Base-by-base conservation (phyloP, 108 stramenopile genomes). In the Nitzschia sp. region DNA sequence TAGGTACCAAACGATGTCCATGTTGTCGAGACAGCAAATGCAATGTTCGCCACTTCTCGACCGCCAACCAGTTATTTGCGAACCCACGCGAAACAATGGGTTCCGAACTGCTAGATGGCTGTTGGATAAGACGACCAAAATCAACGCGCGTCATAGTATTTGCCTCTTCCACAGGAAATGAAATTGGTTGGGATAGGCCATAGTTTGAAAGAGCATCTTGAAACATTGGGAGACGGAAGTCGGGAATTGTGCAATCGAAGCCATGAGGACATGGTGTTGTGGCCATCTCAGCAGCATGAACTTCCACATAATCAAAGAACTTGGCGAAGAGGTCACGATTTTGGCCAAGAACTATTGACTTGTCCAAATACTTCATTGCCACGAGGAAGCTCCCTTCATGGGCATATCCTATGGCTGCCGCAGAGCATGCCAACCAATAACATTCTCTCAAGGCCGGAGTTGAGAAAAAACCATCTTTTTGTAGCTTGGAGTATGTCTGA, bases 1-100 rank as follows among this genome's bases (percentile, higher is more conserved):
- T 78, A 0, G 86, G 86, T 14, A 88, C 76, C 29, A 77, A 21
- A 11, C 86, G 81, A 41, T 81, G 79, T 3, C 86, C 83, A 51
- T 81, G 63, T 11, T 58, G 25, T 10, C 57, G 56, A 15, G 69
- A 67, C 6, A 73, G 48, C 6, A 25, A 38, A 51, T 69, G 52
- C 57, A 87, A 26, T 48, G 75, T 43, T 48, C 81, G 59, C 83
- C 85, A 86, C 53, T 80, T 78, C n/a, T 37, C 22, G 19, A 73
- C 39, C 0, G 85, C 81, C 19, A 69, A 56, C 79, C 79, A 86
- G 34, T 59, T 44, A 0, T 54, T 38, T 21, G 81, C 85, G 20
- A 82, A 51, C 0, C 51, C 43, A 43, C 80, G 79, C 11, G 83
- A 43, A 11, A 86, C 81, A 41, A 78, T 40, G 19, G 84, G 71